phyloP scores from a whole-genome alignment of 2,329 filamentous ascomycete species.

The Pseudogymnoascus sp. region DNA sequence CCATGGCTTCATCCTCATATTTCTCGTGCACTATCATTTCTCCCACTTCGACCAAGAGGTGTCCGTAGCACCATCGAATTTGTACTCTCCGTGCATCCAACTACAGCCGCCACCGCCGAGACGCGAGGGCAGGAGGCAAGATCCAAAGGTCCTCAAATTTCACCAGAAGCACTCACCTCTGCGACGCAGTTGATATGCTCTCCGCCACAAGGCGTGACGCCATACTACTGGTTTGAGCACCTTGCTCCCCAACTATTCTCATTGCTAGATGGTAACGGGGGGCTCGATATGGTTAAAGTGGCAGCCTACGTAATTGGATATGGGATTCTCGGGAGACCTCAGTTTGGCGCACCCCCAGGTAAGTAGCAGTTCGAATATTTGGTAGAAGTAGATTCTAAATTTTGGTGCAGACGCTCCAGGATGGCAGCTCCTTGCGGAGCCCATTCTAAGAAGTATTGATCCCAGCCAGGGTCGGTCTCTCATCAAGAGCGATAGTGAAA shows the following conservation, averaged over 20 bases:
- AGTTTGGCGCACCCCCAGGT: conserved; percentile 52
- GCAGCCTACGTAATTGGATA: conserved; percentile 56
- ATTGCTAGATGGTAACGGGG: conserved; percentile 53
- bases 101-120: conserved; percentile 13
- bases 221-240: conserved; percentile 46
- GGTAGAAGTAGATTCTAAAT: conserved; percentile 7
- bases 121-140: conserved; percentile 17
- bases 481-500: conserved; percentile 18
- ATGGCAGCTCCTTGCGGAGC: conserved; percentile 53
- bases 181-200: conserved; percentile 53
- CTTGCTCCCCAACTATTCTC: conserved; percentile 52
- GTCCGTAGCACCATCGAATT: conserved; percentile 63
- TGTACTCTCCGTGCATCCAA: conserved; percentile 58
- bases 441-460: conserved; percentile 45
- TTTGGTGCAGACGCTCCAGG: conserved; percentile 41
- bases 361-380: conserved; percentile 19
- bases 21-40: conserved; percentile 46
- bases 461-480: conserved; percentile 22
- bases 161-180: conserved; percentile 57
- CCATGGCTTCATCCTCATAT: conserved; percentile 51
- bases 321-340: conserved; percentile 55
- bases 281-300: conserved; percentile 47
- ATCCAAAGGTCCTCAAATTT: conserved; percentile 51
- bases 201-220: conserved; percentile 44
- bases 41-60: conserved; percentile 54